Evolutionary conservation across 2,329 filamentous ascomycete genomes (phyloP).

Genomic region (Stemphylium beticola): DNA sequence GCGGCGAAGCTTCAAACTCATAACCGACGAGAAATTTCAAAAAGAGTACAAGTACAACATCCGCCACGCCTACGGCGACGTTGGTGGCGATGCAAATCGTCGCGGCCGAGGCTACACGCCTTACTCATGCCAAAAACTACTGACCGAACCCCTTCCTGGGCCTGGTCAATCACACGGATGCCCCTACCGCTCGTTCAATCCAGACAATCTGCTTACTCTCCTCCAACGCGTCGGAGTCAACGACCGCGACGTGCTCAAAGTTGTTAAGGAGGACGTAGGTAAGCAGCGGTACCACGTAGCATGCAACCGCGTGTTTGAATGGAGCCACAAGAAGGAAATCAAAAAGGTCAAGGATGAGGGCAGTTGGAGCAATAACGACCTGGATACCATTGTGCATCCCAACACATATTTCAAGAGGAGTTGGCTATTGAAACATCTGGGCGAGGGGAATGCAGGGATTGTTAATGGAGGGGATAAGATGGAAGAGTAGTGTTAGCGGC

Average conservation of each 20-base stretch:
- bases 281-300: conserved; percentile 92
- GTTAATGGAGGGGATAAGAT: conserved; percentile 40
- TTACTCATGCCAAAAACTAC: conserved; percentile 92
- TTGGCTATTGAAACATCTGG: conserved; percentile 83
- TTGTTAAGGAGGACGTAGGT: conserved; percentile 86
- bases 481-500: conserved; percentile 37
- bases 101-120: conserved; percentile 87
- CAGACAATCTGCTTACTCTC: conserved; percentile 81
- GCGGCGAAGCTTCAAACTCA: conserved; percentile 82
- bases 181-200: conserved; percentile 88
- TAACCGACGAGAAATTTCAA: conserved; percentile 93
- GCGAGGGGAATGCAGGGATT: conserved; percentile 49
- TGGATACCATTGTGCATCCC: conserved; percentile 95
- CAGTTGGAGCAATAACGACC: conserved; percentile 65
- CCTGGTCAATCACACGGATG: conserved; percentile 93
- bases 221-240: conserved; percentile 79
- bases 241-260: conserved; percentile 77
- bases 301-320: conserved; percentile 94
- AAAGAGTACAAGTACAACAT: conserved; percentile 98
- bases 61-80: conserved; percentile 92
- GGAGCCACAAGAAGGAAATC: conserved; percentile 70
- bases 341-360: conserved; percentile 59
- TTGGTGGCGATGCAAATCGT: conserved; percentile 88
- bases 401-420: conserved; percentile 98
- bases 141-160: conserved; percentile 86